Percentiles rank a stretch among this genome's conserved stretches.
Evolutionary conservation across 176 grass and related monocot genomes (phyloP).

Genomic region (Triticum turgidum): DNA sequence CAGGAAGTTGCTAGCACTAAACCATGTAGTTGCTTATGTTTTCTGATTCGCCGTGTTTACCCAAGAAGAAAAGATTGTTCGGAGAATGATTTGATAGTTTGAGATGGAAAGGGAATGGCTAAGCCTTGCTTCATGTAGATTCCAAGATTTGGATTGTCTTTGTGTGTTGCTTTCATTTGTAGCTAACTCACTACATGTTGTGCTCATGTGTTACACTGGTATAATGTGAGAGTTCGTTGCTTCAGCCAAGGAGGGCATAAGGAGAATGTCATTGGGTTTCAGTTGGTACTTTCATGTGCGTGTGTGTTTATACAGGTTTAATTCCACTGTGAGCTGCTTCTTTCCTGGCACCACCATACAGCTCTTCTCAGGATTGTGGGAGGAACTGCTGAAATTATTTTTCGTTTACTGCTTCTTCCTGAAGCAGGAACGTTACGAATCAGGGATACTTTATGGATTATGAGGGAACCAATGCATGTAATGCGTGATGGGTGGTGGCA

Average conservation of each 20-base stretch:
- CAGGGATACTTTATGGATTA: background rate
- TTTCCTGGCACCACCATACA: background rate
- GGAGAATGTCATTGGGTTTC: background rate
- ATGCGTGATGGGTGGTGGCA: background rate
- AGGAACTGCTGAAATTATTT: background rate
- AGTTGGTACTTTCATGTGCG: background rate
- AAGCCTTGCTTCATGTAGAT: background rate
- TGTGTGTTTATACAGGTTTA: background rate
- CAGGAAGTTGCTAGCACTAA: conserved; percentile 4
- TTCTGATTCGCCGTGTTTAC: background rate
- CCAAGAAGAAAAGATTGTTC: background rate
- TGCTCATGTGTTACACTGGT: background rate
- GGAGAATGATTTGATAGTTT: background rate
- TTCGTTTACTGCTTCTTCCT: background rate
- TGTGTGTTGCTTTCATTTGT: conserved; percentile 4
- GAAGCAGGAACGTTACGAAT: background rate
- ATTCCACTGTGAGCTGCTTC: background rate
- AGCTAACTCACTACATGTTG: background rate
- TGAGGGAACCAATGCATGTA: background rate
- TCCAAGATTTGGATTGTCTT: background rate
- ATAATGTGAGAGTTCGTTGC: background rate
- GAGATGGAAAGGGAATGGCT: background rate
- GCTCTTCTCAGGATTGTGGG: background rate
- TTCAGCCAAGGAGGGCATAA: background rate
- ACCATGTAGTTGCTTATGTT: background rate